Percentiles rank a stretch among this genome's conserved stretches.
Evolutionary conservation across 768 basidiomycete species (phyloP).

Genomic region (Mycena filopes): DNA sequence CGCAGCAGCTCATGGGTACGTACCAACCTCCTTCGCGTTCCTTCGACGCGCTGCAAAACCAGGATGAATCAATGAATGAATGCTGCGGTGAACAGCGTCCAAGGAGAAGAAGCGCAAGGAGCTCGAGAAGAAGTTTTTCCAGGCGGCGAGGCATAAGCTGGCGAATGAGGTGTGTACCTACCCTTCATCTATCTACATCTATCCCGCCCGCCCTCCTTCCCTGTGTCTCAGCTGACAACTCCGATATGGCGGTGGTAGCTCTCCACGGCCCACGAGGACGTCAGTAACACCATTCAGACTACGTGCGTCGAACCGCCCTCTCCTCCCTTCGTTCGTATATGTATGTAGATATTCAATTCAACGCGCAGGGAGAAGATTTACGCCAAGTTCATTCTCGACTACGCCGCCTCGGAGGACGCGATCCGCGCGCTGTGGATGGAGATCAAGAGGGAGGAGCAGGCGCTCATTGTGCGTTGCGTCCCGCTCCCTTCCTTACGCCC

Average conservation of each 20-base stretch:
- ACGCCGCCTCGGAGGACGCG: slow-evolving; percentile 37
- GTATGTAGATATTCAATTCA: background rate
- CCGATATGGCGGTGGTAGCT: slow-evolving; percentile 6
- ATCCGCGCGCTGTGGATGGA: slow-evolving; percentile 37
- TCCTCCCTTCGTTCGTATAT: no score
- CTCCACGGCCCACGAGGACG: background rate
- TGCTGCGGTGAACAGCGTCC: background rate
- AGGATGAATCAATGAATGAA: no score
- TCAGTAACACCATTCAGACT: slow-evolving; percentile 2
- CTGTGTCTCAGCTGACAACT: no score
- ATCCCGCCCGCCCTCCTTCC: no score
- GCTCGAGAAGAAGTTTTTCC: slow-evolving; percentile 30
- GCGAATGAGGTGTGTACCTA: slow-evolving; percentile 12
- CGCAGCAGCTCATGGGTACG: slow-evolving; percentile 33
- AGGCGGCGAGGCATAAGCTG: slow-evolving; percentile 23
- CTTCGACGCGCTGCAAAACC: background rate
- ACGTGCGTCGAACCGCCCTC: slow-evolving; percentile 5
- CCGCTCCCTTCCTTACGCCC: background rate
- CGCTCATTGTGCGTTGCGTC: slow-evolving; percentile 24
- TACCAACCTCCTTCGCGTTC: background rate
- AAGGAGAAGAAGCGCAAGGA: slow-evolving; percentile 34
- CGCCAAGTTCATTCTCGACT: slow-evolving; percentile 34
- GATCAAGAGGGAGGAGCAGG: slow-evolving; percentile 32
- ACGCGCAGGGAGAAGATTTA: slow-evolving; percentile 29
- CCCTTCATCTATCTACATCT: no score